A percentile compares a stretch with the other conserved stretches of the same genome.
Conservation (phyloP, 2,329 filamentous ascomycete species). For the Pestalotiopsis sp. region DNA sequence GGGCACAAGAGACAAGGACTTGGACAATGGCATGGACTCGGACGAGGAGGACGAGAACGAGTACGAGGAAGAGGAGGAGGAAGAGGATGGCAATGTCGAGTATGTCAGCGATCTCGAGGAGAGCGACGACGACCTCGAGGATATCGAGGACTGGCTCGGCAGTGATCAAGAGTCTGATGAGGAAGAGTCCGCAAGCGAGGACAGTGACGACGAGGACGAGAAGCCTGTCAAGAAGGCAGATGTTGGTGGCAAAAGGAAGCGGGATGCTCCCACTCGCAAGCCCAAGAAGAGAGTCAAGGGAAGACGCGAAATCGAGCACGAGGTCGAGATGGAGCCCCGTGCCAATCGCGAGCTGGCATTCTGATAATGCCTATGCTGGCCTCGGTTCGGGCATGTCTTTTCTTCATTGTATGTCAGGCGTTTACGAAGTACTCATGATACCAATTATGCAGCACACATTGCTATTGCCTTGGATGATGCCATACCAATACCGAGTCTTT, state of each 20-base stretch:
- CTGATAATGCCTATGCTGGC: constrained; percentile 16
- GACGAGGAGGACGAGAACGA: constrained; percentile 70
- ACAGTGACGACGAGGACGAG: constrained; percentile 58
- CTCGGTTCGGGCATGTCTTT: background rate
- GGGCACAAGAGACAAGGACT: constrained; percentile 78
- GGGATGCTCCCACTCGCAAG: constrained; percentile 38
- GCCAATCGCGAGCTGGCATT: constrained; percentile 28
- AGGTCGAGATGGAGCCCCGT: constrained; percentile 57
- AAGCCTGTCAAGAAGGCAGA: constrained; percentile 56
- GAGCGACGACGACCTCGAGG: constrained; percentile 74
- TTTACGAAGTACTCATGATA: constrained; percentile 8
- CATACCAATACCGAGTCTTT: background rate
- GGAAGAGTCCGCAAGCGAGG: constrained; percentile 50
- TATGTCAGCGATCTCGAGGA: constrained; percentile 92
- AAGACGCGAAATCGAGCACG: constrained; percentile 75
- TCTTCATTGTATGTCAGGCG: constrained; percentile 10
- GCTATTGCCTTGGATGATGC: background rate
- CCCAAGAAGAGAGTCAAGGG: constrained; percentile 59
- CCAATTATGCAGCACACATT: background rate
- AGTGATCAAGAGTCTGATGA: constrained; percentile 63
- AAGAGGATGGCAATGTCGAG: constrained; percentile 76
- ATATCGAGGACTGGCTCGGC: constrained; percentile 91
- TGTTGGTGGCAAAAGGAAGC: constrained; percentile 50
- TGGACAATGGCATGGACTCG: constrained; percentile 82
- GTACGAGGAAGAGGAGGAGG: constrained; percentile 44